These are phyloP conservation scores for Neospora caninum DNA, from an alignment of 169 alveolate genomes.

Conservation along the genomic window DNA sequence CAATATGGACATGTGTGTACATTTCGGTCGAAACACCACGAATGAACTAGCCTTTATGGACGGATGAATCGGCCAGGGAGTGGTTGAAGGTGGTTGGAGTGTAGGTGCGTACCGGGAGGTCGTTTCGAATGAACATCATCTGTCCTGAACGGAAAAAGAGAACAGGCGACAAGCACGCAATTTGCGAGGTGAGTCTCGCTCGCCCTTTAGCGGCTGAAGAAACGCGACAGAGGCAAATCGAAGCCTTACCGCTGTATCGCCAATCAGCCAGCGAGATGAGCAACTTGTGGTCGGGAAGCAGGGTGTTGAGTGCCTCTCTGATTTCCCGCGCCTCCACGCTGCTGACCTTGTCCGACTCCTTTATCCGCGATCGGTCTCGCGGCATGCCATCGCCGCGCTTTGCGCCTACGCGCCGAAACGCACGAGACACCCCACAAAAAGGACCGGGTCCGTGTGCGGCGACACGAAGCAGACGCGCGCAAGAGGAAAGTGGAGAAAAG, in stretches of 20 bases:
- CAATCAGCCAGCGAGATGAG: constrained; percentile 63
- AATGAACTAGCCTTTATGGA: no score
- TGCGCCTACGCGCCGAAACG: not conserved
- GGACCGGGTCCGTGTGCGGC: no score
- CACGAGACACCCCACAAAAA: no score
- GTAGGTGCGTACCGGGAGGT: not conserved
- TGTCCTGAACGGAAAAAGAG: not conserved
- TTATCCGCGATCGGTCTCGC: not conserved
- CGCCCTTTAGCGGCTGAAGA: not conserved
- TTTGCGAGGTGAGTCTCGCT: no score
- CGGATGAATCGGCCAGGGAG: no score
- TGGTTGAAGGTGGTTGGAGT: not conserved
- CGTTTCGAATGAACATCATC: constrained; percentile 12
- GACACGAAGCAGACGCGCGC: no score
- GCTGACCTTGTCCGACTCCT: constrained; percentile 9
- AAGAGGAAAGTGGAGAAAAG: no score
- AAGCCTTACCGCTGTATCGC: constrained; percentile 49
- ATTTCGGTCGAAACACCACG: no score
- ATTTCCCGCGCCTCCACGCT: constrained; percentile 7
- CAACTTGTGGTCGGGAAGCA: constrained; percentile 20
- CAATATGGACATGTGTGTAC: no score
- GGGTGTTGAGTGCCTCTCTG: not conserved
- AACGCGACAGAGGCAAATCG: not conserved
- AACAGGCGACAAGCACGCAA: not conserved
- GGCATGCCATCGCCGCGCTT: constrained; percentile 46